phyloP scores from a whole-genome alignment of 345 rosid species.

The Eucalyptus erythrocorys region DNA sequence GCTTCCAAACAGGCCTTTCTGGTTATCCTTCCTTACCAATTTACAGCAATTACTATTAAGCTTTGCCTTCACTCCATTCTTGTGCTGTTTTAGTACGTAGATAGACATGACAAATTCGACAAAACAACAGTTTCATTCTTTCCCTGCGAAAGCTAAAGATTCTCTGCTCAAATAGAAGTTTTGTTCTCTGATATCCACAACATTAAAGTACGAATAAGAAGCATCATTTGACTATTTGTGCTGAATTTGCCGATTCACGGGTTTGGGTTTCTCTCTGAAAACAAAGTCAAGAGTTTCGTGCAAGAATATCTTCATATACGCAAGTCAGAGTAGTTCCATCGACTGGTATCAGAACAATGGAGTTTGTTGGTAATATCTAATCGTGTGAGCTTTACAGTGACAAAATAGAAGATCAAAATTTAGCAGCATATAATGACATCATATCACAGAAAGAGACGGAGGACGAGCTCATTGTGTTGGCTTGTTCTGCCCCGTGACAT shows the following conservation, averaged over 20 bases:
- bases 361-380: neutral
- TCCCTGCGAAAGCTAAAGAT: neutral
- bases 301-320: neutral
- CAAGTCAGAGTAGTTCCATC: neutral
- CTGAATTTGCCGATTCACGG: neutral
- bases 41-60: neutral
- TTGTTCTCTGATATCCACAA: neutral
- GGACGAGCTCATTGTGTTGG: neutral
- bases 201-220: neutral
- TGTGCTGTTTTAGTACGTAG: neutral
- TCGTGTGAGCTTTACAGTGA: neutral
- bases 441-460: neutral
- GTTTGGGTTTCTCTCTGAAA: neutral
- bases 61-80: neutral
- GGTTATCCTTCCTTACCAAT: neutral
- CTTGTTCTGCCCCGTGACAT: conserved; percentile 8
- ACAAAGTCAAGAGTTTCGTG: neutral
- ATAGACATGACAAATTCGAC: neutral
- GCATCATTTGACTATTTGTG: neutral
- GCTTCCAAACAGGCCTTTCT: neutral
- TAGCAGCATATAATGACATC: neutral
- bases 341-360: neutral
- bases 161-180: neutral
- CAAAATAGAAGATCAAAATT: neutral
- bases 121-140: neutral